Percentiles rank a stretch among this genome's conserved stretches.
These are phyloP conservation scores for Liriodendron chinense DNA, from an alignment of 164 flowering plant genomes.

Conservation along the genomic window DNA sequence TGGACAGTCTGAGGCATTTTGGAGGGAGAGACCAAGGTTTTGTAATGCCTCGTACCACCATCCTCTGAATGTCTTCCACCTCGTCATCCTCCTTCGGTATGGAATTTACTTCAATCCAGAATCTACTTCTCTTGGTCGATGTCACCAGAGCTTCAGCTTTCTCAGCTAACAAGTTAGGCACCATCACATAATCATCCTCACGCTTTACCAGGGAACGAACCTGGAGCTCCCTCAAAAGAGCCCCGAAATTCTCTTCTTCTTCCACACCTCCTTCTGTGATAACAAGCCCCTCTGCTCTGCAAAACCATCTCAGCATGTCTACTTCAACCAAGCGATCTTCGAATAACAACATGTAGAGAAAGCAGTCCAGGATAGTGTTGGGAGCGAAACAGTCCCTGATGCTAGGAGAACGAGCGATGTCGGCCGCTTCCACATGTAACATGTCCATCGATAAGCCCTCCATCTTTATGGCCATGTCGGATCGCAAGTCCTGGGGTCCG, in stretches of 20 bases:
- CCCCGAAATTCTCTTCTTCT: not conserved
- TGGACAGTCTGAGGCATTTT: not conserved
- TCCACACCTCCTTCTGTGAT: not conserved
- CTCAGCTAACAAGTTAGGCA: not conserved
- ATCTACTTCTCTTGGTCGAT: not conserved
- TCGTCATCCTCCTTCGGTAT: not conserved
- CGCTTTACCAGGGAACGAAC: not conserved
- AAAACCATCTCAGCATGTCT: not conserved
- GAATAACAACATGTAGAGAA: not conserved
- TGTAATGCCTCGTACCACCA: not conserved
- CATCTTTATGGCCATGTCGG: not conserved
- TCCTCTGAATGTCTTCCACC: not conserved
- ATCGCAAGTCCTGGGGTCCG: not conserved
- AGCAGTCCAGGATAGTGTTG: not conserved
- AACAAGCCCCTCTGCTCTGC: not conserved
- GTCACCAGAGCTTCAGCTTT: not conserved
- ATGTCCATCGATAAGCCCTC: too few relatives aligned
- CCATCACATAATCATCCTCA: fast-evolving
- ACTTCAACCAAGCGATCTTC: too few relatives aligned
- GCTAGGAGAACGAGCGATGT: not conserved
- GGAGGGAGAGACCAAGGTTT: not conserved
- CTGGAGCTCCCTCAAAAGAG: not conserved
- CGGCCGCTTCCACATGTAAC: not conserved
- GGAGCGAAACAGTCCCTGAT: not conserved
- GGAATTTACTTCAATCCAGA: not conserved